Conservation (phyloP, 1,139 yeast species). For the Debaryomyces sp. region DNA sequence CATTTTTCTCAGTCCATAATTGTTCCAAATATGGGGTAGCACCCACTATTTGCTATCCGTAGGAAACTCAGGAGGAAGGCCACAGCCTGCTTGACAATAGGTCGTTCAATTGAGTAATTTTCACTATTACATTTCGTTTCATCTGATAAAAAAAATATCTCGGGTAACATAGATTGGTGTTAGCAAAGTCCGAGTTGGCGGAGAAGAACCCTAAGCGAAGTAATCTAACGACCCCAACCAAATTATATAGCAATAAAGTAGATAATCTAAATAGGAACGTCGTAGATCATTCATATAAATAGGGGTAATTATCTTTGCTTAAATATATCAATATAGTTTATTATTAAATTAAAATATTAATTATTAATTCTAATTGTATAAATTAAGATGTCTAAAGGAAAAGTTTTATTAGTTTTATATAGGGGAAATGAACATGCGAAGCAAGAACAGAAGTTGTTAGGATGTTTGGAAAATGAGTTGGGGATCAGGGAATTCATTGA, state of each 20-base stretch:
- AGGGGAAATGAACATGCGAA: slow-evolving; percentile 58
- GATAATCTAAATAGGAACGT: background rate
- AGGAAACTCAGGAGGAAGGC: background rate
- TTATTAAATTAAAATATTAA: background rate
- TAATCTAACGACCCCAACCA: background rate
- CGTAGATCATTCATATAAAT: background rate
- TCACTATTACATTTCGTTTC: background rate
- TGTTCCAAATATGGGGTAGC: background rate
- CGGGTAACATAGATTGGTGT: background rate
- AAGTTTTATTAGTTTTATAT: slow-evolving; percentile 60
- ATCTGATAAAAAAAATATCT: background rate
- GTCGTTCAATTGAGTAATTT: background rate
- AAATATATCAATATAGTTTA: background rate
- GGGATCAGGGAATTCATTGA: slow-evolving; percentile 71
- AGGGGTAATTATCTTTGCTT: background rate
- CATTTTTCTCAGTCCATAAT: background rate
- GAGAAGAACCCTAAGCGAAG: background rate
- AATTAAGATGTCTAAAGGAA: slow-evolving; percentile 24
- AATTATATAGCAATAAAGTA: background rate
- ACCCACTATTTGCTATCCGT: background rate
- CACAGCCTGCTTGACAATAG: background rate
- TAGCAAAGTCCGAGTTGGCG: background rate
- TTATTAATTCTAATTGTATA: background rate
- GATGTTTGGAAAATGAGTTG: slow-evolving; percentile 75
- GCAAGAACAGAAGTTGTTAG: slow-evolving; percentile 63